Evolutionary conservation across 2,329 filamentous ascomycete species (phyloP).

Genomic region (Karstenula rhodostoma): DNA sequence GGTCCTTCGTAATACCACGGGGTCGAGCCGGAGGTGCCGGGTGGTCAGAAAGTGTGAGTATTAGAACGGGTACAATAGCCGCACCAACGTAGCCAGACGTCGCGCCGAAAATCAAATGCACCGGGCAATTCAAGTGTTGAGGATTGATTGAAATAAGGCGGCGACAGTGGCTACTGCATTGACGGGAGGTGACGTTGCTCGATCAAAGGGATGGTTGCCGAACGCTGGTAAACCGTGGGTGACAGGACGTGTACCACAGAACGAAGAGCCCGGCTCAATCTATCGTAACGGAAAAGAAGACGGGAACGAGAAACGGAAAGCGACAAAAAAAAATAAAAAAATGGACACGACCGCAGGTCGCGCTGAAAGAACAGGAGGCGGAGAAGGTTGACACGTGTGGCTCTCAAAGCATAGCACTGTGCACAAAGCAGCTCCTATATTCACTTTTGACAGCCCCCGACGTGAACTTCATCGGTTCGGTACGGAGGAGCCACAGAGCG

Average conservation of each 20-base stretch:
- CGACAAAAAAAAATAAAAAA: slow-evolving; percentile 19
- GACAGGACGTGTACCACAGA: slow-evolving; percentile 24
- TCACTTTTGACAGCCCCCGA: slow-evolving; percentile 39
- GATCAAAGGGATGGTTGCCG: background rate
- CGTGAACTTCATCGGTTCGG: slow-evolving; percentile 24
- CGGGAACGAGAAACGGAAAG: slow-evolving; percentile 23
- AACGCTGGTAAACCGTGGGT: slow-evolving; percentile 4
- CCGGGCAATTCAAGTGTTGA: slow-evolving; percentile 28
- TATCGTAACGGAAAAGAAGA: slow-evolving; percentile 23
- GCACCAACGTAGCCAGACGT: slow-evolving; percentile 45
- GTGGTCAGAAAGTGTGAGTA: slow-evolving; percentile 8
- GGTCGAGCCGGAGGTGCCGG: slow-evolving; percentile 14
- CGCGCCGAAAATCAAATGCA: slow-evolving; percentile 31
- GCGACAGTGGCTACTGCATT: slow-evolving; percentile 43
- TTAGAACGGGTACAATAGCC: slow-evolving; percentile 18
- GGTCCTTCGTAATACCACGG: background rate
- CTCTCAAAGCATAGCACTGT: slow-evolving; percentile 28
- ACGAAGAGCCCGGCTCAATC: slow-evolving; percentile 45
- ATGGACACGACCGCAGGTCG: slow-evolving; percentile 34
- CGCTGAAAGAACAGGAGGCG: slow-evolving; percentile 25
- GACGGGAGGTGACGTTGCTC: slow-evolving; percentile 27
- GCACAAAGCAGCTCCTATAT: slow-evolving; percentile 43
- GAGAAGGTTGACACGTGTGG: slow-evolving; percentile 29
- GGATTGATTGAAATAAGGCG: slow-evolving; percentile 23
- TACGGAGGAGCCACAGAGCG: slow-evolving; percentile 37